These are phyloP conservation scores for Viola odorata DNA, from an alignment of 345 rosid genomes.

Conservation along the genomic window DNA sequence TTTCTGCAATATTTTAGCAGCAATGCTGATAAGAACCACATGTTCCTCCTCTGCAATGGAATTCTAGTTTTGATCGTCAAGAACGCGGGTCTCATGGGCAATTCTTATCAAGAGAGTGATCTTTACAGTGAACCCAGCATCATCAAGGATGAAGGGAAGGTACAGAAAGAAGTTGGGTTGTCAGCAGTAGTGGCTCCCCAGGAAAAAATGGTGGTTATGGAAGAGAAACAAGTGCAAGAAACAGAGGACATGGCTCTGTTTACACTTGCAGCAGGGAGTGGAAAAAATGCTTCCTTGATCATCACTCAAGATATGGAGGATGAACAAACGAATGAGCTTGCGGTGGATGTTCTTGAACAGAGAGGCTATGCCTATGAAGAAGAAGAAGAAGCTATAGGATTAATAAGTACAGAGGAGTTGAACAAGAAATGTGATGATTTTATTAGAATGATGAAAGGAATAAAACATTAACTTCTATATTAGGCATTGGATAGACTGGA, in stretches of 20 bases:
- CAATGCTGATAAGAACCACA: constrained; percentile 44
- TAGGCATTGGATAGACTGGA: neutral
- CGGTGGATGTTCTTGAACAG: neutral
- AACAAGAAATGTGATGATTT: constrained; percentile 69
- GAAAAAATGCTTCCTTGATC: constrained; percentile 5
- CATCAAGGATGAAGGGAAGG: constrained; percentile 2
- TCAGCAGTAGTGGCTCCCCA: constrained; percentile 6
- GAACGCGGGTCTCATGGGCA: constrained; percentile 34
- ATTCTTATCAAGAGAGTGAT: constrained; percentile 11
- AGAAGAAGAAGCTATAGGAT: constrained; percentile 16
- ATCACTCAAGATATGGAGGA: constrained; percentile 16
- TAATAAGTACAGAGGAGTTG: constrained; percentile 49
- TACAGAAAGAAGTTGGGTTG: constrained; percentile 9
- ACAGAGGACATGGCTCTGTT: neutral
- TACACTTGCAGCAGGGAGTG: constrained; percentile 2
- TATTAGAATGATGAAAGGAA: constrained; percentile 53
- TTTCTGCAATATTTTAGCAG: constrained; percentile 15
- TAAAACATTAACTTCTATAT: constrained; percentile 26
- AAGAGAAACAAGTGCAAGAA: constrained; percentile 15
- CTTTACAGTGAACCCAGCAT: constrained; percentile 1
- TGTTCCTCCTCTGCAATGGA: constrained; percentile 70
- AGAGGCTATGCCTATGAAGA: neutral
- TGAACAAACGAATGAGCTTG: constrained; percentile 14
- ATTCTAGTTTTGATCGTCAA: constrained; percentile 45
- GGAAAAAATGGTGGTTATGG: constrained; percentile 15